These are phyloP conservation scores for Chaetomiaceae sp. DNA, from an alignment of 2,329 filamentous ascomycete genomes.

Conservation along the genomic window DNA sequence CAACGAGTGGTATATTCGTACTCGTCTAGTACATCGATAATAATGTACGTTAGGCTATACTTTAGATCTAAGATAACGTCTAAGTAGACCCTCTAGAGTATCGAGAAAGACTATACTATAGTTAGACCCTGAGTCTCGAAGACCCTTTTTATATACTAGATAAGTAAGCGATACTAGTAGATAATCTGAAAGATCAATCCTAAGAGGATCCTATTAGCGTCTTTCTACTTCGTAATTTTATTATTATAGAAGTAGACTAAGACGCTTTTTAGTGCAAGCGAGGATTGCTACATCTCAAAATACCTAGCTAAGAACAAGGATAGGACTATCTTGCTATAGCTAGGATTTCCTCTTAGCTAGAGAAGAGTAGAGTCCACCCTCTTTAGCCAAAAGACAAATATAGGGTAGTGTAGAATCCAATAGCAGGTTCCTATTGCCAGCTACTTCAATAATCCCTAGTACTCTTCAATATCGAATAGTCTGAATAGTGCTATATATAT, in stretches of 20 bases:
- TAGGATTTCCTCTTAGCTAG: constrained; percentile 35
- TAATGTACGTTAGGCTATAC: constrained; percentile 28
- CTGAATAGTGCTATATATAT: constrained; percentile 32
- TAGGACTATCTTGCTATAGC: constrained; percentile 36
- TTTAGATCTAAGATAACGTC: constrained; percentile 30
- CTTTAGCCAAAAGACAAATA: constrained; percentile 30
- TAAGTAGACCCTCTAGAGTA: constrained; percentile 34
- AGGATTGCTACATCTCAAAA: constrained; percentile 18
- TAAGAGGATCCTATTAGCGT: constrained; percentile 33
- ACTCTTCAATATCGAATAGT: constrained; percentile 29
- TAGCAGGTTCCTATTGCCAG: constrained; percentile 34
- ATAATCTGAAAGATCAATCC: constrained; percentile 35
- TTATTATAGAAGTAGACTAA: constrained; percentile 35
- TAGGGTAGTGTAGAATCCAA: constrained; percentile 32
- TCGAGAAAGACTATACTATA: constrained; percentile 32
- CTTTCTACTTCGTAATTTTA: constrained; percentile 31
- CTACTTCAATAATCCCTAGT: constrained; percentile 28
- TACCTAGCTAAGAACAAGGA: constrained; percentile 32
- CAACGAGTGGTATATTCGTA: constrained; percentile 30
- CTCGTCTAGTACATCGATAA: constrained; percentile 38
- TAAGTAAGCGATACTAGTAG: constrained; percentile 29
- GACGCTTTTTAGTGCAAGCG: constrained; percentile 17
- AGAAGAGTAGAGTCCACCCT: constrained; percentile 29
- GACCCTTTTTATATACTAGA: constrained; percentile 30
- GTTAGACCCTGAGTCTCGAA: constrained; percentile 31